Percentiles rank a stretch among this genome's conserved stretches.
Conservation (phyloP, 2,329 filamentous ascomycete species). For the Colletotrichum ledebouriae region DNA sequence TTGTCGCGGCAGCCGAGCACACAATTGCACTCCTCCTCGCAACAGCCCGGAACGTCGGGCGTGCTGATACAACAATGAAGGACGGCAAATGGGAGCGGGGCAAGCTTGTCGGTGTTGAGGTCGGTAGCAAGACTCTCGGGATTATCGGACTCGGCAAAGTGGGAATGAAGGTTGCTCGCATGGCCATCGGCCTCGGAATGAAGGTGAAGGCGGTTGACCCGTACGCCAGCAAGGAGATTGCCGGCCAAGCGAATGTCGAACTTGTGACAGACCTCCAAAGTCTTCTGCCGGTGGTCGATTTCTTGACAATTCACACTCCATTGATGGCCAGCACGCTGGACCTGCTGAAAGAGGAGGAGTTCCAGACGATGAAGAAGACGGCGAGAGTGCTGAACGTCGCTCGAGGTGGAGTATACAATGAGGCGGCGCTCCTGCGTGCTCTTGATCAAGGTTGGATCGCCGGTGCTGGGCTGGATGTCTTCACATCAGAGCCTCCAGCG, state of each 20-base stretch:
- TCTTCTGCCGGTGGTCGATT: slow-evolving; percentile 77
- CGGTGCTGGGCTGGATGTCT: slow-evolving; percentile 85
- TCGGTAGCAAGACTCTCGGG: slow-evolving; percentile 81
- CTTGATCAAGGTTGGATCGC: slow-evolving; percentile 79
- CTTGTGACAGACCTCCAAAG: slow-evolving; percentile 70
- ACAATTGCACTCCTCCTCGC: slow-evolving; percentile 82
- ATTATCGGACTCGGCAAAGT: slow-evolving; percentile 88
- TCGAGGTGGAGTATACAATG: slow-evolving; percentile 84
- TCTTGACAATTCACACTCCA: slow-evolving; percentile 85
- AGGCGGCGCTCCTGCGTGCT: slow-evolving; percentile 77
- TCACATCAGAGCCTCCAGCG: slow-evolving; percentile 78
- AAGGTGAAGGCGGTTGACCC: slow-evolving; percentile 81
- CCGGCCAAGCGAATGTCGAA: slow-evolving; percentile 75
- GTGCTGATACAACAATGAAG: slow-evolving; percentile 78
- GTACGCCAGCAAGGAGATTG: slow-evolving; percentile 81
- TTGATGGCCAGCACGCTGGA: slow-evolving; percentile 82
- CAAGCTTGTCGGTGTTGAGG: slow-evolving; percentile 81
- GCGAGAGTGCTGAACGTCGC: slow-evolving; percentile 84
- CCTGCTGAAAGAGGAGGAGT: slow-evolving; percentile 76
- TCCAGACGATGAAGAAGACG: slow-evolving; percentile 79
- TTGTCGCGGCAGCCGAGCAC: slow-evolving; percentile 84
- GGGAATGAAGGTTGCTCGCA: slow-evolving; percentile 83
- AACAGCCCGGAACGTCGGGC: slow-evolving; percentile 79
- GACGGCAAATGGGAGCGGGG: slow-evolving; percentile 81
- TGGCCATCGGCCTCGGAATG: slow-evolving; percentile 84